Percentiles rank a stretch among this genome's conserved stretches.
phyloP scores from a whole-genome alignment of 2,329 filamentous ascomycete species.

The Trichophyton equinum region DNA sequence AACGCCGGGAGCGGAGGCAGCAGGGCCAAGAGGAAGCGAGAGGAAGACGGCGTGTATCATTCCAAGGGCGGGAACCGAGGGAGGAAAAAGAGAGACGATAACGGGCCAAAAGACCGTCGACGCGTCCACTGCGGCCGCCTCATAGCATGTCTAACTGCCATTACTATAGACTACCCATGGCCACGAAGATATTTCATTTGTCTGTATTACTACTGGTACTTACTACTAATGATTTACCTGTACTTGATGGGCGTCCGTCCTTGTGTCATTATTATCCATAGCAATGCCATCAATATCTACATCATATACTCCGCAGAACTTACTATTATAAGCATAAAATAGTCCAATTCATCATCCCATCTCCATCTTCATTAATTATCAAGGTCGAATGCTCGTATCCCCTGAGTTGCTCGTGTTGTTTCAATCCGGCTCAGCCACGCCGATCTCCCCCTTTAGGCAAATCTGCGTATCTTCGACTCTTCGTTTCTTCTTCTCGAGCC shows the following conservation, averaged over 20 bases:
- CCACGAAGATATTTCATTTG: not conserved
- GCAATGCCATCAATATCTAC: not conserved
- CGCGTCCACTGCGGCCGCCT: conserved; percentile 14
- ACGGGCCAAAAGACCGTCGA: conserved; percentile 24
- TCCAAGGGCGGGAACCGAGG: conserved; percentile 34
- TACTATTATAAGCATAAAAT: not conserved
- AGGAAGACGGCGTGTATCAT: conserved; percentile 36
- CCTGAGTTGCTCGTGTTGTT: not conserved
- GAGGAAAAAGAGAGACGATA: conserved; percentile 29
- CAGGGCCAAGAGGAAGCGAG: conserved; percentile 37
- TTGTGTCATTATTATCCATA: not conserved
- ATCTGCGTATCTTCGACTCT: not conserved
- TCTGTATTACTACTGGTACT: not conserved
- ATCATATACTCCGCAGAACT: not conserved
- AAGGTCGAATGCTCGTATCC: not conserved
- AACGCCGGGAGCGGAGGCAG: conserved; percentile 6
- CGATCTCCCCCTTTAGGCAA: not conserved
- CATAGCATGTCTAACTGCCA: not conserved
- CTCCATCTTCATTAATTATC: not conserved
- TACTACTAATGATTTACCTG: not conserved
- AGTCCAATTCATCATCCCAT: not conserved
- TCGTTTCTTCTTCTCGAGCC: not conserved
- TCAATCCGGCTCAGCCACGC: not conserved
- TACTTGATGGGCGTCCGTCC: not conserved
- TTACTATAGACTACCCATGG: not conserved